Evolutionary conservation across 192 early-diverging fungal genomes (phyloP), one percentile per base, ranked within the genome.

Genomic region (Coemansia sp.): DNA sequence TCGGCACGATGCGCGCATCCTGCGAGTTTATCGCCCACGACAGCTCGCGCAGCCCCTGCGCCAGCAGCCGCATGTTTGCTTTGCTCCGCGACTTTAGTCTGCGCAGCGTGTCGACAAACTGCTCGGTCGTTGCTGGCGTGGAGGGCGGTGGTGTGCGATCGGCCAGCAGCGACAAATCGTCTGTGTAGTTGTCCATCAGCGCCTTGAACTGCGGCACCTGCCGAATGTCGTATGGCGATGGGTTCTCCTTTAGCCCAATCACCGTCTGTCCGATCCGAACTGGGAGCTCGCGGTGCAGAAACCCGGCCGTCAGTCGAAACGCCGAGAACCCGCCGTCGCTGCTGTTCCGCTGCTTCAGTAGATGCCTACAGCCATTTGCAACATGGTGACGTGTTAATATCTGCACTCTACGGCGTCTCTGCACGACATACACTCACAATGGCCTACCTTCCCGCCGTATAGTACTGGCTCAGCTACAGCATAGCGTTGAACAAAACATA

Each of bases 211-310:
- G 80, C 6, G 72, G 65, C 57, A 84, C 66, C 9, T 70, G 65
- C 0, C 61, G 61, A 61, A 85, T 75, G 27, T 78, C 77, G 65
- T 77, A 70, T 8, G 74, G 78, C 35, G 80, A 68, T 43, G 74
- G 67, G 19, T 65, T 79, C 14, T 78, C 67, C 62, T 74, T 74
- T 22, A 87, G 74, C 45, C 83, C 70, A 6, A 67, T 75, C 16
- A 83, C 66, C 4, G 84, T 82, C 62, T 87, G 84, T 9, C 82
- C 82, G 22, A 87, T 72, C n/a, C 85, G 80, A 49, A 85, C 82
- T 17, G 84, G 83, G 50, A 87, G 68, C 57, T 87, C 84, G 55
- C 77, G 82, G 68, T 85, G 71, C 62, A 87, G 49, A 39, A 87
- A 87, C 31, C 71, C 68, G 1, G 85, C 84, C 3, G 85, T 74